A percentile compares a stretch with the other conserved stretches of the same genome.
phyloP scores from a whole-genome alignment of 2,329 filamentous ascomycete species.

The Xylaria arbuscula region DNA sequence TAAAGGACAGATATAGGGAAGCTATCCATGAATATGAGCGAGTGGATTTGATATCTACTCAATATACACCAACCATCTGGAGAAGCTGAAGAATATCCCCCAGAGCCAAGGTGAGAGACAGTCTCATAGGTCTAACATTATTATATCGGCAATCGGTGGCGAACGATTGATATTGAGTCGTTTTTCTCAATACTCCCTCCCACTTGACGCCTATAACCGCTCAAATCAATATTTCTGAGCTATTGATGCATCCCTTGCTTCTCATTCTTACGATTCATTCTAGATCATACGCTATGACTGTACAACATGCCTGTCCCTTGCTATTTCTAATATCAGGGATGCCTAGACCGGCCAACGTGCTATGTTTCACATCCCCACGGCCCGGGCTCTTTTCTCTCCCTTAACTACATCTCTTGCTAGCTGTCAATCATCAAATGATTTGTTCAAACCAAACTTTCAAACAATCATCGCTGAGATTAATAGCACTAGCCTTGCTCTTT shows the following conservation, averaged over 20 bases:
- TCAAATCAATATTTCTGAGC: background rate
- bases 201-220: background rate
- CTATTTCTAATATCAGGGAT: background rate
- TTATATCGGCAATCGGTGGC: background rate
- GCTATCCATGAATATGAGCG: no score
- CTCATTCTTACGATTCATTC: background rate
- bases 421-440: background rate
- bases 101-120: background rate
- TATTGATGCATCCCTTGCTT: background rate
- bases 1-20: background rate
- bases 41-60: background rate
- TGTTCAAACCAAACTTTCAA: background rate
- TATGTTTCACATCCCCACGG: background rate
- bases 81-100: background rate
- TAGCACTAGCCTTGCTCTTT: background rate
- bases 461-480: background rate
- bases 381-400: background rate
- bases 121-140: background rate
- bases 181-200: background rate
- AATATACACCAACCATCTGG: background rate
- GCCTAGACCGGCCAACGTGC: background rate
- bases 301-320: conserved; percentile 7
- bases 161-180: background rate
- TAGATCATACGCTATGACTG: conserved; percentile 5
- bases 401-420: background rate